phyloP scores from a whole-genome alignment of 139 green algal species.

The Auxenochlorella pyrenoidosa region DNA sequence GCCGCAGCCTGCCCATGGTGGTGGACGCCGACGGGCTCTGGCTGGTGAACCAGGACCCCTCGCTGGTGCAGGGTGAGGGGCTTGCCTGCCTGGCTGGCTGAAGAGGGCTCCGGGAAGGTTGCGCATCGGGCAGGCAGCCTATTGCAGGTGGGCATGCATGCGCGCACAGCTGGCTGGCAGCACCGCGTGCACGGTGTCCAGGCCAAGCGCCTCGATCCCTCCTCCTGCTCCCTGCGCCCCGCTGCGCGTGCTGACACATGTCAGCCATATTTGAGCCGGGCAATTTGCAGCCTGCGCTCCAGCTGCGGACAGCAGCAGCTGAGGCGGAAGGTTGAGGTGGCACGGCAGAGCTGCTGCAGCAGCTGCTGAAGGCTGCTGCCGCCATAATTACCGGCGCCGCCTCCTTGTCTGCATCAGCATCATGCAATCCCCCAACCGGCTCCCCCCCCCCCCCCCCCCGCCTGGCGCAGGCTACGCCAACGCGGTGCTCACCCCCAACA shows the following conservation, averaged over 20 bases:
- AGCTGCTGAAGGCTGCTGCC: slow-evolving; percentile 12
- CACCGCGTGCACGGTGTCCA: too few relatives aligned
- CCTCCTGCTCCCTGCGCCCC: too few relatives aligned
- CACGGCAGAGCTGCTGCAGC: slow-evolving; percentile 8
- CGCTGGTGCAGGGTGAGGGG: slow-evolving; percentile 48
- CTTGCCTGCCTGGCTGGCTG: background rate
- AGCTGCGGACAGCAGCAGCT: background rate
- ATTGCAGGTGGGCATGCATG: too few relatives aligned
- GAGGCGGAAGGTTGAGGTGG: background rate
- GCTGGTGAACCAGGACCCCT: slow-evolving; percentile 54
- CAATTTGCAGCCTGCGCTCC: background rate
- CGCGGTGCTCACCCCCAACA: slow-evolving; percentile 70
- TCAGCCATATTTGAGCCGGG: too few relatives aligned
- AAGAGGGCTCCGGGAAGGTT: background rate
- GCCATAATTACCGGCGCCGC: background rate
- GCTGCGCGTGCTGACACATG: too few relatives aligned
- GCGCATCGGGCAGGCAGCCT: too few relatives aligned
- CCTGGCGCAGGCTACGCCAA: slow-evolving; percentile 34
- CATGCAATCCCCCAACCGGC: too few relatives aligned
- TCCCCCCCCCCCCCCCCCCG: too few relatives aligned
- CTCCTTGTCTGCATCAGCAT: background rate
- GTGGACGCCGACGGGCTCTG: slow-evolving; percentile 76
- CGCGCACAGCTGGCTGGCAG: too few relatives aligned
- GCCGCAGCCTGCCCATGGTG: slow-evolving; percentile 53
- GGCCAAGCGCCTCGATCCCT: too few relatives aligned